phyloP scores from a whole-genome alignment of 2,329 filamentous ascomycete species.

The Fusarium bulbicola region DNA sequence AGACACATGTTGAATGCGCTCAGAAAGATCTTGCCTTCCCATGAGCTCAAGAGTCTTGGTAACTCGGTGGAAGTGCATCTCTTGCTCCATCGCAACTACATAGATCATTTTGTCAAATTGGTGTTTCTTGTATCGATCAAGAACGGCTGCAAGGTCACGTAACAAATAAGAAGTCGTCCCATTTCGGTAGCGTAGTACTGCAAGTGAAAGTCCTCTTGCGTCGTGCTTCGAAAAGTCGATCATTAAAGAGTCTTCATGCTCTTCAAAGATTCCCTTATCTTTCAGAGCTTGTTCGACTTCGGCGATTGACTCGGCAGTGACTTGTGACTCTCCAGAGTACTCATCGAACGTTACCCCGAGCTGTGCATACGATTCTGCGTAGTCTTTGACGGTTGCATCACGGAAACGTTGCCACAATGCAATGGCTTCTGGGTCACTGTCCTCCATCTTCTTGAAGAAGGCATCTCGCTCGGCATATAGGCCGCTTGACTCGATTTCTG shows the following conservation, averaged over 20 bases:
- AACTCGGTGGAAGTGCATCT: conserved; percentile 76
- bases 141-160: conserved; percentile 75
- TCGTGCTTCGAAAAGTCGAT: conserved; percentile 78
- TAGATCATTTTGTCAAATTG: conserved; percentile 83
- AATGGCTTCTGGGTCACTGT: conserved; percentile 62
- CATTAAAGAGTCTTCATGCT: conserved; percentile 72
- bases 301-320: conserved; percentile 60
- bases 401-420: conserved; percentile 64
- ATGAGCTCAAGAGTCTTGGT: conserved; percentile 65
- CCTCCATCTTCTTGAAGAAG: conserved; percentile 68
- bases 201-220: conserved; percentile 75
- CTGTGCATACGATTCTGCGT: conserved; percentile 62
- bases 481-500: conserved; percentile 49
- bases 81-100: conserved; percentile 76
- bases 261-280: conserved; percentile 68
- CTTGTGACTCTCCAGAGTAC: conserved; percentile 74
- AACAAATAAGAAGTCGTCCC: conserved; percentile 63
- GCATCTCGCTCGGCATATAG: conserved; percentile 60
- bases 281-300: conserved; percentile 67
- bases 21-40: conserved; percentile 45
- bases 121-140: conserved; percentile 67
- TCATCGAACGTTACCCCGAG: conserved; percentile 67
- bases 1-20: conserved; percentile 50
- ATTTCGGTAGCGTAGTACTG: conserved; percentile 69
- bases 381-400: conserved; percentile 62